Evolutionary conservation across 768 basidiomycete species (phyloP).

Genomic region (Dacryopinax spathularia): DNA sequence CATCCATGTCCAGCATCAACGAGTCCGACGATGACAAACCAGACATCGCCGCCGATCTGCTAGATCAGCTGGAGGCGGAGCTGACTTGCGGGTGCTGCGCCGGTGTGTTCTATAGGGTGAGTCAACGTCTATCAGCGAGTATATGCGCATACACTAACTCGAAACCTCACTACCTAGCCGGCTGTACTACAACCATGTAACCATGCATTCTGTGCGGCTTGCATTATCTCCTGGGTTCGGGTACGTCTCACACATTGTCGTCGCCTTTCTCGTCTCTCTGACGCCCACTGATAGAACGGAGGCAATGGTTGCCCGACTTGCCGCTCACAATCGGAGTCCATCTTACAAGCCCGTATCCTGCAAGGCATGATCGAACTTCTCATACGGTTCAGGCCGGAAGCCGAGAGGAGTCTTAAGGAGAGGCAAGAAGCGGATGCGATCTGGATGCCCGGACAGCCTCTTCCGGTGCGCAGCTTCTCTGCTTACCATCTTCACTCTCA

Average conservation of each 20-base stretch:
- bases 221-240: constrained; percentile 1
- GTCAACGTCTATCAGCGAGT: not conserved
- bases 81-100: not conserved
- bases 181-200: not conserved
- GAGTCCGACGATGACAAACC: not conserved
- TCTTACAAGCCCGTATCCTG: not conserved
- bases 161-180: not conserved
- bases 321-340: not conserved
- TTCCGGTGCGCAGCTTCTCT: not conserved
- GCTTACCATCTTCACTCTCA: not conserved
- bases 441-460: not conserved
- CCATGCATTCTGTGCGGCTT: not conserved
- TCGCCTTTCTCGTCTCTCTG: not conserved
- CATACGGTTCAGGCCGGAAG: not conserved
- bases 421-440: not conserved
- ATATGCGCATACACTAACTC: not conserved
- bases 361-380: not conserved
- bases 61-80: not conserved
- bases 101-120: not conserved
- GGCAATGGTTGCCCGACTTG: not conserved
- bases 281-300: not conserved
- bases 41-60: not conserved
- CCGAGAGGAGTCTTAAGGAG: not conserved
- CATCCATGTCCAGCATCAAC: not conserved
- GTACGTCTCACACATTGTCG: not conserved